A percentile compares a stretch with the other conserved stretches of the same genome.
Evolutionary conservation across 176 grass and related monocot species (phyloP).

Genomic region (Urochloa ruziziensis): DNA sequence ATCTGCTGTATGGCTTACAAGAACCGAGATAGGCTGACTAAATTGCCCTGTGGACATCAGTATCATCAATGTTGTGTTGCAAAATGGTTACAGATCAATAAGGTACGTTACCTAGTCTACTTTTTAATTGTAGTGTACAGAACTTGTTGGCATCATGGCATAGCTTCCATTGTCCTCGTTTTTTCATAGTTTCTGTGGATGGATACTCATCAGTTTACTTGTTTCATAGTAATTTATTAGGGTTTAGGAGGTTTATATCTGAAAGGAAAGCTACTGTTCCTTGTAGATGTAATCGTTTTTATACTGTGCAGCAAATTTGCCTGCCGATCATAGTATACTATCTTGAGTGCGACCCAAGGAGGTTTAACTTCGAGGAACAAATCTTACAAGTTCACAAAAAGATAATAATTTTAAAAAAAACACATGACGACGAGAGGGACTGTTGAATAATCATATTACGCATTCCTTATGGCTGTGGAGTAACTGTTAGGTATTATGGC

Average conservation of each 20-base stretch:
- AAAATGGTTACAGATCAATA: conserved; percentile 92
- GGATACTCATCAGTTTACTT: background rate
- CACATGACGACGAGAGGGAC: background rate
- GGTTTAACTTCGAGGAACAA: background rate
- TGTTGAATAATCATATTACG: background rate
- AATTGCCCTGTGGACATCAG: conserved; percentile 77
- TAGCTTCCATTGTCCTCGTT: background rate
- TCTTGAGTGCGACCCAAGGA: background rate
- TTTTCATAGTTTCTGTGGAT: background rate
- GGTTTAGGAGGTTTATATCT: background rate
- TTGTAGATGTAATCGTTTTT: background rate
- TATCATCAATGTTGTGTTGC: conserved; percentile 74
- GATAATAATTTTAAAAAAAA: background rate
- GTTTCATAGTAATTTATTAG: background rate
- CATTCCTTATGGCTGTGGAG: background rate
- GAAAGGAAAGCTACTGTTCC: background rate
- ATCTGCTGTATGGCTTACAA: conserved; percentile 85
- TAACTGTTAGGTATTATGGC: no score
- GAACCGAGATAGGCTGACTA: conserved; percentile 72
- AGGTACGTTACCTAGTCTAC: conserved; percentile 39
- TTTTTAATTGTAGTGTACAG: background rate
- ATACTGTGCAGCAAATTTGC: background rate
- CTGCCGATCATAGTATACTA: background rate
- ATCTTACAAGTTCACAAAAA: background rate
- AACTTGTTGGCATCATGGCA: background rate